phyloP scores from a whole-genome alignment of 805 yeast species.

The Priceomyces melissophilus region DNA sequence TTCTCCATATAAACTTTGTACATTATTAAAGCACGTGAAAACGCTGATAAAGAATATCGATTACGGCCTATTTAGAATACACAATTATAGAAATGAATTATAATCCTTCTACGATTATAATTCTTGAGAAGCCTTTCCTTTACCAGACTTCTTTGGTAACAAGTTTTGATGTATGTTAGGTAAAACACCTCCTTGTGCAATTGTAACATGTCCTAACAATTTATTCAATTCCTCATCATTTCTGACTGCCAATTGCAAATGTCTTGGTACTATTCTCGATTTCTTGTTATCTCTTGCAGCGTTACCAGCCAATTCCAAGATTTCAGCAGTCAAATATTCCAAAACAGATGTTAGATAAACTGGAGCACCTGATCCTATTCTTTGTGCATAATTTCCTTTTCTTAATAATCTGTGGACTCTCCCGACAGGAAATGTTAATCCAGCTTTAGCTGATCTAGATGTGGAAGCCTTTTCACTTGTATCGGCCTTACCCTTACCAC shows the following conservation, averaged over 20 bases:
- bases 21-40: background rate
- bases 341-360: slow-evolving; percentile 49
- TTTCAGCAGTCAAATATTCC: slow-evolving; percentile 50
- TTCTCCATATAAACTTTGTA: background rate
- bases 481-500: slow-evolving; percentile 44
- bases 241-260: slow-evolving; percentile 51
- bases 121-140: slow-evolving; percentile 55
- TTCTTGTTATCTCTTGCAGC: slow-evolving; percentile 53
- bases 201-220: slow-evolving; percentile 48
- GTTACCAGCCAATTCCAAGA: slow-evolving; percentile 50
- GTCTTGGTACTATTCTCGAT: slow-evolving; percentile 51
- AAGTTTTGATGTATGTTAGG: slow-evolving; percentile 50
- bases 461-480: slow-evolving; percentile 47
- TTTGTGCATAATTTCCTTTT: slow-evolving; percentile 50
- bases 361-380: slow-evolving; percentile 53
- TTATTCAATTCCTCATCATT: slow-evolving; percentile 51
- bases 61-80: slow-evolving; percentile 9
- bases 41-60: background rate
- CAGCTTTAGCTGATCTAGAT: slow-evolving; percentile 49
- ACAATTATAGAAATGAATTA: slow-evolving; percentile 26
- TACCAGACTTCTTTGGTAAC: slow-evolving; percentile 54
- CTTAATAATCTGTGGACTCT: slow-evolving; percentile 50
- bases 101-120: slow-evolving; percentile 58
- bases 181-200: slow-evolving; percentile 52
- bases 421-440: slow-evolving; percentile 50